Evolutionary conservation across 371 early-diverging fungal species (phyloP), one percentile per base, ranked within the genome.

Genomic region (Mucor lusitanicus): DNA sequence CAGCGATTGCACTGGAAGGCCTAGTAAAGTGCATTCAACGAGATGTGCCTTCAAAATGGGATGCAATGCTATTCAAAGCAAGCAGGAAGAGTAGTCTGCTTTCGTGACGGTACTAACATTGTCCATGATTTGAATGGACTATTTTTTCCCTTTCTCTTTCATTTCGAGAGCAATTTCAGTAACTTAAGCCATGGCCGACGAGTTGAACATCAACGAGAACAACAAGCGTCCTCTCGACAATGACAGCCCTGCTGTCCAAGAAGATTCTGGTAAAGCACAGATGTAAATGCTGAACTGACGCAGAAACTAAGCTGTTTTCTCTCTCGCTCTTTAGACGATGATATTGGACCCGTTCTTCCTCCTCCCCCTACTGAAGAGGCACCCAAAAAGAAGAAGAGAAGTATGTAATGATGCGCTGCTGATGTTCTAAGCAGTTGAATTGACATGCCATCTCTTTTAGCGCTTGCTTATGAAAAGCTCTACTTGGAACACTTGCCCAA

Each of bases 401-500:
- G 77, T 76, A 75, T 55, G 39, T 17, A 1, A 30, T 23, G 5
- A 13, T 3, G 19, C 1, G 8, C 28, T 1, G 3, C 12, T 1
- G 30, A 39, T 23, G 19, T 0, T 37, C 0, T 15, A 6, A 15
- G 25, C 32, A 5, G 8, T 4, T 19, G 19, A 15, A 57, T 27
- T 37, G 17, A 40, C 42, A 27, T 32, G 12, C n/a, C 39, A 40
- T 40, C 17, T 40, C 9, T 17, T 44, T 4, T 48, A 89, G 90
- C 84, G 13, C 65, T 91, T 27, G 78, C 85, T 6, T 92, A 95
- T 72, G 95, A 97, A 76, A 72, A 85, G 35, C 85, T 92, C 35
- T 94, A 87, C 63, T 80, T 96, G 23, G 87, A 88, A 3, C 83
- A 85, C 11, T 74, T 99, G 17, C 98, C 98, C 6, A 79, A 78